Evolutionary conservation across 202 grass and related monocot species (phyloP).

Genomic region (Carex sylvatica): DNA sequence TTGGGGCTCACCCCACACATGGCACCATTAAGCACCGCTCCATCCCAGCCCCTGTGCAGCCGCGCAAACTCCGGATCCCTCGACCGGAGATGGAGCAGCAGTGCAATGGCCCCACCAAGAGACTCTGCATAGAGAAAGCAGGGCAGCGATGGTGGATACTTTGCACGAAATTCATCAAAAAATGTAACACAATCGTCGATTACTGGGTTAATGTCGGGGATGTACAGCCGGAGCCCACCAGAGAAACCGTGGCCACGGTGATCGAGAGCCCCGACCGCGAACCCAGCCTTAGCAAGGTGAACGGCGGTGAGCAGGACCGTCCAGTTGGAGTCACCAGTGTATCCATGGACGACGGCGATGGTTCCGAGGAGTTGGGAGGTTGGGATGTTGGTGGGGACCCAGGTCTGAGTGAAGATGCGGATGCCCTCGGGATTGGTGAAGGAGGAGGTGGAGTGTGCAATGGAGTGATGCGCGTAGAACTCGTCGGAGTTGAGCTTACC

Average conservation of each 20-base stretch:
- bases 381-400: slow-evolving; percentile 36
- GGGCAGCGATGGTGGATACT: slow-evolving; percentile 56
- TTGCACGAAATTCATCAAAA: slow-evolving; percentile 73
- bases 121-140: slow-evolving; percentile 92
- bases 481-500: slow-evolving; percentile 47
- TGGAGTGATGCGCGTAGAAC: slow-evolving; percentile 77
- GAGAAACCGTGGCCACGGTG: slow-evolving; percentile 96
- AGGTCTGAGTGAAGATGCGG: slow-evolving; percentile 86
- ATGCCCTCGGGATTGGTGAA: slow-evolving; percentile 76
- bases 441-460: slow-evolving; percentile 64
- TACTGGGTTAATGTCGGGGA: slow-evolving; percentile 65
- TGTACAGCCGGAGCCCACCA: slow-evolving; percentile 52
- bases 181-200: slow-evolving; percentile 82
- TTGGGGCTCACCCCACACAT: slow-evolving; percentile 87
- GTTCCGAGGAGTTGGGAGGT: slow-evolving; percentile 40
- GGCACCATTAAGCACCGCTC: slow-evolving; percentile 76
- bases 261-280: slow-evolving; percentile 76
- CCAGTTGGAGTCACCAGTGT: slow-evolving; percentile 90
- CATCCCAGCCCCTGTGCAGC: slow-evolving; percentile 43
- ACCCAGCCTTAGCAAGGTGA: slow-evolving; percentile 65
- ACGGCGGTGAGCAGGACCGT: slow-evolving; percentile 59
- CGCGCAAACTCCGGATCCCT: slow-evolving; percentile 13
- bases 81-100: slow-evolving; percentile 64
- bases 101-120: slow-evolving; percentile 77
- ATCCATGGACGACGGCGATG: slow-evolving; percentile 71